Conservation (phyloP, 176 grass and related monocot genomes). For the Urochloa ruziziensis region DNA sequence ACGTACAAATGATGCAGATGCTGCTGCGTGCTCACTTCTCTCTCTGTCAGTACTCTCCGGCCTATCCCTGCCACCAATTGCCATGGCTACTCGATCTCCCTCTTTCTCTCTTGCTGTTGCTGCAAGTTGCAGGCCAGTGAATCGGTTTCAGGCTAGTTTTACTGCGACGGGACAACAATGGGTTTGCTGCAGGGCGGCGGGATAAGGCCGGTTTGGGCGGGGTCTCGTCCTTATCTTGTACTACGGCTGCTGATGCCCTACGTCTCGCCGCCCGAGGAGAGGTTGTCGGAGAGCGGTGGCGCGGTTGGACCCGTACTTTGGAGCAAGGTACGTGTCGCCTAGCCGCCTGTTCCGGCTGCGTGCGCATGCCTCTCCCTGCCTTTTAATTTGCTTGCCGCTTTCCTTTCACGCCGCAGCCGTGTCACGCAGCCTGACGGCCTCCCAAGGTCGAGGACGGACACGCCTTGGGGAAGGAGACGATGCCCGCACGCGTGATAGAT, state of each 20-base stretch:
- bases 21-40: slow-evolving; percentile 54
- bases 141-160: neutral
- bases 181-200: neutral
- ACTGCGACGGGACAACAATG: neutral
- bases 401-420: slow-evolving; percentile 4
- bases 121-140: neutral
- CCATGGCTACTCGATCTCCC: neutral
- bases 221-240: slow-evolving; percentile 38
- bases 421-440: neutral
- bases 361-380: neutral
- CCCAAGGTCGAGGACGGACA: neutral
- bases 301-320: slow-evolving; percentile 38
- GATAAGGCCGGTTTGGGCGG: slow-evolving; percentile 3
- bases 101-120: neutral
- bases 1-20: slow-evolving; percentile 36
- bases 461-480: neutral
- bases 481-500: slow-evolving; percentile 6
- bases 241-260: neutral
- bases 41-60: slow-evolving; percentile 41
- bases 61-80: neutral
- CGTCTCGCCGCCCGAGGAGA: slow-evolving; percentile 6
- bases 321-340: slow-evolving; percentile 17
- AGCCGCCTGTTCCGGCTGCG: neutral
- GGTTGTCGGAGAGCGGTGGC: neutral
- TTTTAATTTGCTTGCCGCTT: neutral